These are phyloP conservation scores for Lenwebbia sp. DNA, from an alignment of 345 rosid genomes.

Conservation along the genomic window DNA sequence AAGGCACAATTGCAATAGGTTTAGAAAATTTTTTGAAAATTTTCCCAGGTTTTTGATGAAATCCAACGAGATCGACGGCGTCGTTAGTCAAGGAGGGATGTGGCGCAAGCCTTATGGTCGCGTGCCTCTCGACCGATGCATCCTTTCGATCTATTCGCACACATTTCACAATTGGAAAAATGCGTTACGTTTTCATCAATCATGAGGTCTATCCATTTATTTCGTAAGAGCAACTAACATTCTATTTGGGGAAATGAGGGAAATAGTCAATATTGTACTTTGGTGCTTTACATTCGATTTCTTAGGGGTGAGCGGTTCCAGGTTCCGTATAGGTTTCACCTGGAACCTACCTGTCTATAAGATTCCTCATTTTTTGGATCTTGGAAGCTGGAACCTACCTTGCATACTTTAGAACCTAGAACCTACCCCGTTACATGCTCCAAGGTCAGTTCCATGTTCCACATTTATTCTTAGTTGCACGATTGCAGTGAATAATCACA, in stretches of 20 bases:
- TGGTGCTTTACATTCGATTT: neutral
- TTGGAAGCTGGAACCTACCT: too few relatives aligned
- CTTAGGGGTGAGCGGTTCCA: too few relatives aligned
- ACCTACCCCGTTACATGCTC: too few relatives aligned
- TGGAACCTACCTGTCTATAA: too few relatives aligned
- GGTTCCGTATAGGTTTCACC: too few relatives aligned
- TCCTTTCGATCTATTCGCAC: neutral
- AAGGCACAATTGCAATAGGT: too few relatives aligned
- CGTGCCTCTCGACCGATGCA: neutral
- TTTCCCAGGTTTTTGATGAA: neutral
- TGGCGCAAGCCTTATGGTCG: neutral
- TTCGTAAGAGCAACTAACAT: neutral
- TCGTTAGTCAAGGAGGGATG: neutral
- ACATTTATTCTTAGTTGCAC: too few relatives aligned
- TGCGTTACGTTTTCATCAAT: neutral
- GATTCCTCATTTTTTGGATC: too few relatives aligned
- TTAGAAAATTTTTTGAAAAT: too few relatives aligned
- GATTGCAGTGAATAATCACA: too few relatives aligned
- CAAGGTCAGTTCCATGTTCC: too few relatives aligned
- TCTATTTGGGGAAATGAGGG: neutral
- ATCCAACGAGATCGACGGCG: neutral
- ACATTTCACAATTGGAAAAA: neutral
- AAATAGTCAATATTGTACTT: neutral
- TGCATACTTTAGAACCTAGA: too few relatives aligned
- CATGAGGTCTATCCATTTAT: neutral